These are phyloP conservation scores for Glonium stellatum DNA, from an alignment of 495 filamentous ascomycete species.

Conservation along the genomic window DNA sequence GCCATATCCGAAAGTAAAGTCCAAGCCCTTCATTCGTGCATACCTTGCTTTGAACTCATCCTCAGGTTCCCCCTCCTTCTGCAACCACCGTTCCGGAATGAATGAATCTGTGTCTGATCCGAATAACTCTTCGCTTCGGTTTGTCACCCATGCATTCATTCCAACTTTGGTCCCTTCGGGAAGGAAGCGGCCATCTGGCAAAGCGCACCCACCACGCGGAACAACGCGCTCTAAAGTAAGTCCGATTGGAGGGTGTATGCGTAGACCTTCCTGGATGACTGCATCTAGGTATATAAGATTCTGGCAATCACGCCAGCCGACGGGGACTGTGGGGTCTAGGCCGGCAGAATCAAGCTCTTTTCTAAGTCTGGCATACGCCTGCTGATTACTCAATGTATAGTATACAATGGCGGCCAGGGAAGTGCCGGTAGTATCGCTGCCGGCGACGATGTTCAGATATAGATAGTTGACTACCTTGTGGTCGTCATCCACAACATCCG, in stretches of 20 bases:
- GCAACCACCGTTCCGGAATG: slow-evolving; percentile 18
- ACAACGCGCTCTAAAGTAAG: slow-evolving; percentile 16
- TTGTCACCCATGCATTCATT: slow-evolving; percentile 16
- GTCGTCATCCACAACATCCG: slow-evolving; percentile 25
- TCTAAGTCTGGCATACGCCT: neutral
- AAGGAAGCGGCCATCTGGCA: slow-evolving; percentile 13
- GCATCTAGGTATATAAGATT: slow-evolving; percentile 18
- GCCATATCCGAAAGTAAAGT: slow-evolving; percentile 13
- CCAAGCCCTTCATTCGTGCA: slow-evolving; percentile 3
- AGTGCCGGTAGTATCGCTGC: slow-evolving; percentile 3
- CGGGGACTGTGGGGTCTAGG: neutral
- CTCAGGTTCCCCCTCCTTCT: slow-evolving; percentile 4
- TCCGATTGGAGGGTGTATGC: slow-evolving; percentile 10
- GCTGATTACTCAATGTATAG: neutral
- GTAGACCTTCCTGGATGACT: slow-evolving; percentile 16
- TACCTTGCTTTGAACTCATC: neutral
- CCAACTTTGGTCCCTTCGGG: slow-evolving; percentile 17
- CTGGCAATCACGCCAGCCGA: neutral
- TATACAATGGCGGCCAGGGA: neutral
- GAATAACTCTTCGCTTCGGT: slow-evolving; percentile 11
- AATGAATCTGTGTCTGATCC: slow-evolving; percentile 16
- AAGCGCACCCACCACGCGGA: neutral
- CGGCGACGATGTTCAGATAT: slow-evolving; percentile 25
- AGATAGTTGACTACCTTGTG: slow-evolving; percentile 27
- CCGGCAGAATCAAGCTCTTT: slow-evolving; percentile 5